Evolutionary conservation across 108 stramenopile species (phyloP), one percentile per base, ranked within the genome.

Genomic region (Nitzschia sp.): DNA sequence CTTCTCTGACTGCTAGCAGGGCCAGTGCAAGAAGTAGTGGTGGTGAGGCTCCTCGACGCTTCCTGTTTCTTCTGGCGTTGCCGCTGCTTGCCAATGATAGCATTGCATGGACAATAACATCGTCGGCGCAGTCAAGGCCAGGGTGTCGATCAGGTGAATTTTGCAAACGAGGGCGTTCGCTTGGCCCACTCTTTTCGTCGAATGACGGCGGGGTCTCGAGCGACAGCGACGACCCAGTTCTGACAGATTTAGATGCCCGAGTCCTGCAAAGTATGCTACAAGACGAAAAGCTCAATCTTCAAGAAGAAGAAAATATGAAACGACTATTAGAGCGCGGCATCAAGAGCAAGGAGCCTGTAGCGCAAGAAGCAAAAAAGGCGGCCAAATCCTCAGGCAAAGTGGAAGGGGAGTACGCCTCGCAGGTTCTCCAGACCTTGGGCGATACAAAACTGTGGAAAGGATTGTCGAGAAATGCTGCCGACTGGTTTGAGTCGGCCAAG

Each of bases 371-470:
- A 46, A 1, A 56, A 23, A 13, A 8, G 2, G n/a, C n/a, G n/a
- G 42, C 24, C 51, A 26, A 70, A 49, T 48, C 67, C 9, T 59
- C 54, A 45, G 69, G 66, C 5, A 4, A 25, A 57, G 13, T 28
- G 56, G 71, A 67, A 36, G 35, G 19, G 9, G 49, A 38, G 3
- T 83, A 54, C 46, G 23, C 64, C 1, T 78, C 72, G 19, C 54
- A 68, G 54, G 48, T 76, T 30, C 54, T 77, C 49, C 49, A 83
- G 68, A 82, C 72, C 15, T 67, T 94, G 49, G 66, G 74, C 17
- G 81, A 90, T 48, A 91, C 85, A 66, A 75, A 84, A 42, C 82
- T 89, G 51, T 94, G 90, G 90, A 88, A 86, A 35, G 78, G 75
- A 30, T 31, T 94, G 26, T 74, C 73, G 36, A 71, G 83, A 36